Conservation (phyloP, 169 alveolate genomes). For the Eimeria falciformis region DNA sequence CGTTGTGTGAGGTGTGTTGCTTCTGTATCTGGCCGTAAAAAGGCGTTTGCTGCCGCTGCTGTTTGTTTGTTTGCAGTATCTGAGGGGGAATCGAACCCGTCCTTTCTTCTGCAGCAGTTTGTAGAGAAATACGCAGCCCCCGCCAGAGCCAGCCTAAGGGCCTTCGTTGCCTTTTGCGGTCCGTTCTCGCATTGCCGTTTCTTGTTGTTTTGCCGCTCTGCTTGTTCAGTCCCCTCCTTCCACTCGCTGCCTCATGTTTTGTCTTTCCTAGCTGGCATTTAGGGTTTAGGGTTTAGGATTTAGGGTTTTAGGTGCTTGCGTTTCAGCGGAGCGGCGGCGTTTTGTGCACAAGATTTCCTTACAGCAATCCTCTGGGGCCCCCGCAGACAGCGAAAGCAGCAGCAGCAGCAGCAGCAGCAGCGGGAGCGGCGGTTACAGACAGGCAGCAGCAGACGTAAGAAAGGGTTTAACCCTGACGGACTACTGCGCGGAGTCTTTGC, state of each 20-base stretch:
- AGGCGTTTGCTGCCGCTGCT: neutral
- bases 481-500: slow-evolving; percentile 41
- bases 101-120: slow-evolving; percentile 43
- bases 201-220: no score
- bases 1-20: neutral
- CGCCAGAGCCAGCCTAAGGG: slow-evolving; percentile 14
- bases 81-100: slow-evolving; percentile 13
- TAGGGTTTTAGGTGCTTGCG: neutral
- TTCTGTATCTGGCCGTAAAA: neutral
- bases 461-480: slow-evolving; percentile 65
- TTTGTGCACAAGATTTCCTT: slow-evolving; percentile 25
- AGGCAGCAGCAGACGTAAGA: slow-evolving; percentile 46
- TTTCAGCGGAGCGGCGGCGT: slow-evolving; percentile 26
- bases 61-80: slow-evolving; percentile 4
- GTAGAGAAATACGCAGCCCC: neutral
- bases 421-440: slow-evolving; percentile 48
- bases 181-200: neutral
- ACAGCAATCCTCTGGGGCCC: neutral
- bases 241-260: neutral
- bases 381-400: slow-evolving; percentile 22
- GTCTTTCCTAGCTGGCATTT: neutral
- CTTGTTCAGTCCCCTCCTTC: neutral
- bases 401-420: slow-evolving; percentile 60
- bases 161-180: slow-evolving; percentile 39
- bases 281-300: neutral